phyloP scores from a whole-genome alignment of 129 eudicot genomes.

The Centaurea solstitialis region DNA sequence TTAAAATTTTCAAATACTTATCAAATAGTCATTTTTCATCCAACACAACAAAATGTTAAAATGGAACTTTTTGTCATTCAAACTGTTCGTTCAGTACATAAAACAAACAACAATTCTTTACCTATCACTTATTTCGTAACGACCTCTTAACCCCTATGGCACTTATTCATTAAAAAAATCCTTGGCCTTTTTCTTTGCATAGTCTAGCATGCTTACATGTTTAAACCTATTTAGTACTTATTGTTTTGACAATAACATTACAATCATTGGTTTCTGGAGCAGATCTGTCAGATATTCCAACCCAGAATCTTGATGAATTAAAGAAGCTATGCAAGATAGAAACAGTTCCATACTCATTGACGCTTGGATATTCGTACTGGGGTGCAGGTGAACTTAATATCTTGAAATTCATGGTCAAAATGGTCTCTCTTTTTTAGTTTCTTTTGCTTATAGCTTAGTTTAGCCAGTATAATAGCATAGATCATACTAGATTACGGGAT shows the following conservation, averaged over 20 bases:
- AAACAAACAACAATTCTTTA: not conserved
- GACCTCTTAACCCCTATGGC: not conserved
- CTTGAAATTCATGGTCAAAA: not conserved
- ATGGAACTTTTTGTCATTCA: not conserved
- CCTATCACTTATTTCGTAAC: not conserved
- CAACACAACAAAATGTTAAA: not conserved
- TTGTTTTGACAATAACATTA: not conserved
- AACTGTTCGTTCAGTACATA: not conserved
- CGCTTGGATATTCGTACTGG: conserved; percentile 98
- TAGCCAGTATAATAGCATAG: not conserved
- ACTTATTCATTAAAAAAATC: not conserved
- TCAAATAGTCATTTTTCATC: not conserved
- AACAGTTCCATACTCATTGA: conserved; percentile 82
- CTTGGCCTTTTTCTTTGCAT: not conserved
- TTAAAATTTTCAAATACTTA: too few species aligned
- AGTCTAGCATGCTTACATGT: not conserved
- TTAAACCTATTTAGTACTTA: not conserved
- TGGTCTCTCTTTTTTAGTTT: not conserved
- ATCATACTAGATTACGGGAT: not conserved
- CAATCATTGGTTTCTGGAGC: conserved; percentile 20
- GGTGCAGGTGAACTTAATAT: conserved; percentile 64
- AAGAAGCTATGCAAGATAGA: conserved; percentile 62
- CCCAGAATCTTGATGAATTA: conserved; percentile 63
- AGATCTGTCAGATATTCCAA: conserved; percentile 89
- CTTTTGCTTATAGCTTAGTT: not conserved